Conservation (phyloP, 495 filamentous ascomycete species). For the Aspergillus cavernicola region DNA sequence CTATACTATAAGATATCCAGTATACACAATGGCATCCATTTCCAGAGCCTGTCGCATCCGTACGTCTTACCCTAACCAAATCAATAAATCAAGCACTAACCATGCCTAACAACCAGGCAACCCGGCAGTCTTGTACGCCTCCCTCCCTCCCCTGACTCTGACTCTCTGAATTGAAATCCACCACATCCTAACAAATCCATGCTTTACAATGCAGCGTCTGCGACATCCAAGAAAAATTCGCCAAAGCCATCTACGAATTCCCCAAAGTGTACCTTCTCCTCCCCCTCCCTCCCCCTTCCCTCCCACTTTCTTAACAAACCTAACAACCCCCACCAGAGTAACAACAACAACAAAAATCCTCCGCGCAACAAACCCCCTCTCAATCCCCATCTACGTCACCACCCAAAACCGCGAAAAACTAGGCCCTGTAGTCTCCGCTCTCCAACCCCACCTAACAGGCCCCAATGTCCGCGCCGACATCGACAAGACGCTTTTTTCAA, state of each 20-base stretch:
- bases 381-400: conserved; percentile 76
- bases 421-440: conserved; percentile 72
- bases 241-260: conserved; percentile 75
- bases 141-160: neutral
- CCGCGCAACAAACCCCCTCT: conserved; percentile 53
- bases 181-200: conserved; percentile 6
- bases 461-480: conserved; percentile 48
- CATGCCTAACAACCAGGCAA: conserved; percentile 47
- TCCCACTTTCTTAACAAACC: neutral
- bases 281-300: neutral
- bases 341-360: conserved; percentile 41
- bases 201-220: conserved; percentile 65
- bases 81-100: too few relatives aligned
- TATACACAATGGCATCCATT: conserved; percentile 29
- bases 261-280: conserved; percentile 59
- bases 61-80: conserved; percentile 12
- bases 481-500: conserved; percentile 90
- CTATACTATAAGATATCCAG: too few relatives aligned
- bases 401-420: conserved; percentile 77
- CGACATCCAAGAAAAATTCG: conserved; percentile 94
- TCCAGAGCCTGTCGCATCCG: conserved; percentile 35
- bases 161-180: neutral
- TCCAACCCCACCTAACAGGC: conserved; percentile 40
- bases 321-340: conserved; percentile 19
- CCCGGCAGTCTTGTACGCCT: conserved; percentile 63